Evolutionary conservation across 768 basidiomycete genomes (phyloP), one percentile per base, ranked within the genome.

Genomic region (Clavulina sp.): DNA sequence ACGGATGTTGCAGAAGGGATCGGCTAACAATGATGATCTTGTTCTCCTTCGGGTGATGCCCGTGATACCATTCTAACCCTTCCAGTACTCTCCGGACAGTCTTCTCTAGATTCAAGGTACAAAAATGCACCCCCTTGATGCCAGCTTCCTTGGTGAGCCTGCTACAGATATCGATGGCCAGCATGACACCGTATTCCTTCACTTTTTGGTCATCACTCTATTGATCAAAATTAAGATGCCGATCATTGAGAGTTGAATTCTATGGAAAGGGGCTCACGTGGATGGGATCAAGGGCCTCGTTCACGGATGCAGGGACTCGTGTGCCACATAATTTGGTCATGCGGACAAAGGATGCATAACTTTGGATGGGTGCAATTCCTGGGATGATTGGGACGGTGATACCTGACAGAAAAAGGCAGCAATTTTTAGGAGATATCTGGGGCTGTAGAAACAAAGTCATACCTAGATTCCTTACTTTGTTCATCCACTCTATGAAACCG

Each of bases 301-400:
- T 70, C 47, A 93, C 69, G 7, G 68, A 60, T 2, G 71, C 65
- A 0, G 93, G 93, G 18, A 97, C 79, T 21, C 70, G 71, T 2
- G 80, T 77, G 18, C 84, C 83, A 56, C 87, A 92, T 41, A 99
- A 70, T 63, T 92, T 95, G 21, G 81, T 85, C 59, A 97, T 70
- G 43, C 95, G 80, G 41, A 83, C 70, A 66, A 99, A 97, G 0
- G 95, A 95, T 3, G 82, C 77, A 62, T 91, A 93, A 23, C 86
- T 96, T 62, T 97, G 95, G 52, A 99, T 88, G 0, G 95, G 93
- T 91, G 97, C 95, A 51, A 97, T 78, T 7, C 92, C 89, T 5
- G 95, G 89, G 54, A 99, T 81, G 57, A 99, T 78, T 0, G 95
- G 93, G 1, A 91, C 76, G 0, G 65, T 73, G 60, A 99, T 89